These are phyloP conservation scores for Grosmannia serpens DNA, from an alignment of 2,329 filamentous ascomycete species.

Conservation along the genomic window DNA sequence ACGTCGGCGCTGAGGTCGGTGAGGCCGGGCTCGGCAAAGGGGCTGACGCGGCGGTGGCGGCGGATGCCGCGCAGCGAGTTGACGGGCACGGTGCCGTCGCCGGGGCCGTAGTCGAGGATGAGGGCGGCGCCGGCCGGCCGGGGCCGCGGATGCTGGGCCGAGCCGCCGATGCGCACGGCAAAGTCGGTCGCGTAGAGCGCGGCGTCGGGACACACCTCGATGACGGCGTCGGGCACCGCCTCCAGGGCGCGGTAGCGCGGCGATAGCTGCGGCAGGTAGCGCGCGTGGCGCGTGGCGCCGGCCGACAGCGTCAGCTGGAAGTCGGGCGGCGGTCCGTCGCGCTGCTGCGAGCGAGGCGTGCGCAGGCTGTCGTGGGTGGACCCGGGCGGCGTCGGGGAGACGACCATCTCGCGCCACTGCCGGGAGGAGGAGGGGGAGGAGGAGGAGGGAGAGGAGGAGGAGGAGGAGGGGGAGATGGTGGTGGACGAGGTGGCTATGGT, in stretches of 20 bases:
- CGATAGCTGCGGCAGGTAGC: constrained; percentile 75
- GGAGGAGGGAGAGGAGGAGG: constrained; percentile 18
- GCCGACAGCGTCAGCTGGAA: constrained; percentile 78
- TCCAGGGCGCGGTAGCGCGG: constrained; percentile 68
- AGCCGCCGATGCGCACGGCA: constrained; percentile 71
- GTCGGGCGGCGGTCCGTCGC: constrained; percentile 50
- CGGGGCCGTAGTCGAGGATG: constrained; percentile 90
- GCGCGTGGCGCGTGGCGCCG: constrained; percentile 66
- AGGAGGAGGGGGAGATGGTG: neutral
- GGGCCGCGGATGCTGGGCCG: constrained; percentile 39
- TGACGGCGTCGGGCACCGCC: constrained; percentile 54
- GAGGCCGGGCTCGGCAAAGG: constrained; percentile 67
- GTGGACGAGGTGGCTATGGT: neutral
- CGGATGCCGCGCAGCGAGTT: constrained; percentile 88
- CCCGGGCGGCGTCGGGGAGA: constrained; percentile 52
- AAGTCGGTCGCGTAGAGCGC: constrained; percentile 72
- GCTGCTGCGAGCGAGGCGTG: constrained; percentile 39
- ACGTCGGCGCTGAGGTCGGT: constrained; percentile 90
- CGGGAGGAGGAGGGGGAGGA: constrained; percentile 28
- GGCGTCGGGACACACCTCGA: constrained; percentile 86
- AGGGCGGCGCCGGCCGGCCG: constrained; percentile 71
- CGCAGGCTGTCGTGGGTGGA: constrained; percentile 41
- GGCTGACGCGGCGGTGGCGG: constrained; percentile 62
- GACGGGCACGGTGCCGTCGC: constrained; percentile 58
- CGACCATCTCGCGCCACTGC: constrained; percentile 77